phyloP scores from a whole-genome alignment of 768 basidiomycete genomes.

The Suillus sp. region DNA sequence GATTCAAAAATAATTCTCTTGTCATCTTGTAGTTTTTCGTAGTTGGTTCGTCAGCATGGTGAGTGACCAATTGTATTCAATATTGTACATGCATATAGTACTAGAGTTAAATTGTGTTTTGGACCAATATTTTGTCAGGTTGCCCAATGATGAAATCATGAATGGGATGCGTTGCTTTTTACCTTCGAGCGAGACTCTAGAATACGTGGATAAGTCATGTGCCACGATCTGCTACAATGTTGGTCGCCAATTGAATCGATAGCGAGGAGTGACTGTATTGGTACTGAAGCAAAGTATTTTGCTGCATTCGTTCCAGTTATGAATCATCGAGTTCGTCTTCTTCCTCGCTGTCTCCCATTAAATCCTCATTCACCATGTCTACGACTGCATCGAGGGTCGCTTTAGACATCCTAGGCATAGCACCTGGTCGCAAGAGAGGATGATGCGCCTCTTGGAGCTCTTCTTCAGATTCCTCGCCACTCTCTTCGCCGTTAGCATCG shows the following conservation, averaged over 20 bases:
- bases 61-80: background rate
- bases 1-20: background rate
- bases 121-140: background rate
- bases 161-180: background rate
- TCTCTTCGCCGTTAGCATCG: conserved; percentile 36
- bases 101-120: background rate
- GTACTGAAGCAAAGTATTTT: background rate
- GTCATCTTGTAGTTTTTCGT: background rate
- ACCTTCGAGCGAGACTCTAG: background rate
- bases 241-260: background rate
- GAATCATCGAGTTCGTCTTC: conserved; percentile 56
- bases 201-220: no score
- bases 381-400: conserved; percentile 67
- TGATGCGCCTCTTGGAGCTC: conserved; percentile 58
- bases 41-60: background rate
- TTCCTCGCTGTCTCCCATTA: conserved; percentile 37
- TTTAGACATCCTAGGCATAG: conserved; percentile 69
- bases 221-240: background rate
- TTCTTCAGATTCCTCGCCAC: conserved; percentile 41
- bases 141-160: background rate
- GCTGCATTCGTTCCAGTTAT: conserved; percentile 13
- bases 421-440: conserved; percentile 64
- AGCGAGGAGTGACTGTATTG: background rate
- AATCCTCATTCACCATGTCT: conserved; percentile 58
- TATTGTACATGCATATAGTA: background rate